Base-by-base conservation (phyloP, 305 asterid species). In the Rubia tinctorum region DNA sequence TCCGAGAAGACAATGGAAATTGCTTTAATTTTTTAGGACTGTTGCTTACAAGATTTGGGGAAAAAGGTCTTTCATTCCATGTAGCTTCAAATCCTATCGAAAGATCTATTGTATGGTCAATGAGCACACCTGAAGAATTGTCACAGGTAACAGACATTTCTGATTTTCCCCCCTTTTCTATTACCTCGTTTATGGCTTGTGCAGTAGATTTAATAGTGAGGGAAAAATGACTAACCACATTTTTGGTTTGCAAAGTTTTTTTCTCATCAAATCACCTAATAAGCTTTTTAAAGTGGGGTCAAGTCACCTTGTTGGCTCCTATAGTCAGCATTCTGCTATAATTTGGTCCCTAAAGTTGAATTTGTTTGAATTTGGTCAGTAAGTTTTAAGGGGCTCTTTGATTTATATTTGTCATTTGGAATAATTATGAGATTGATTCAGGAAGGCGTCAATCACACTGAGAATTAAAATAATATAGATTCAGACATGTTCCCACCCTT, bases 41-140 rank as follows among this genome's bases (percentile, higher is more conserved):
- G 80, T 82, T 94, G 79, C 93, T 94, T 70, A 85, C 96, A 68
- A 88, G 97, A 86, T 86, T 91, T 83, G 89, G 88, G 11, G 99
- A 91, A 70, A 94, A 87, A 79, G 89, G 91, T 65, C 83, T 94
- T 77, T 82, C 96, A 76, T 90, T 82, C 80, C 97, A 86, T 39
- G 76, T 91, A 80, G 86, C 85, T 15, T 84, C 99, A 55, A 94
- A 94, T 78, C 93, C 96, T 22, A 71, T 91, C 17, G 95, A 86
- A 81, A 87, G 88, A 76, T 84, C 97, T 73, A 89, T 94, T 78
- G 59, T 89, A 27, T 94, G 99, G 99, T 83, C 84, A 60, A 91
- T 94, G 92, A 82, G 65, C 43, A 76, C 83, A 69, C 97, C 98
- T 51, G 95, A 91, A 81, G 89, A 90, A 80, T 73, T 90, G 71